Conservation (phyloP, 352 stramenopile genomes). For the Globisporangium perplexum region DNA sequence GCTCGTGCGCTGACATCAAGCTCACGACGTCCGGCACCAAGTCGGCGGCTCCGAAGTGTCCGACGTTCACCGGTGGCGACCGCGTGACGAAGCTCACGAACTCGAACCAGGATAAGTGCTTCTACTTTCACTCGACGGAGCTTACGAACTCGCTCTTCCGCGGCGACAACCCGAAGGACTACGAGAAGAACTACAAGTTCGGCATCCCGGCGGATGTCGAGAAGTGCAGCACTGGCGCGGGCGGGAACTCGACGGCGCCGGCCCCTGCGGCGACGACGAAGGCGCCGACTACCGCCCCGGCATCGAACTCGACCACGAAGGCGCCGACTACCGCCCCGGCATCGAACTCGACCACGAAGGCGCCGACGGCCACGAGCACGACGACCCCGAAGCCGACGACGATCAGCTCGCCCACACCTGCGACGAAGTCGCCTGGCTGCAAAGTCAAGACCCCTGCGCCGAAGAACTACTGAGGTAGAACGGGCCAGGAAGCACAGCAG, state of each 20-base stretch:
- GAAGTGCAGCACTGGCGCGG: slow-evolving; percentile 21
- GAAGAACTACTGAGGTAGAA: neutral
- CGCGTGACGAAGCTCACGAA: slow-evolving; percentile 39
- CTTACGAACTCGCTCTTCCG: slow-evolving; percentile 30
- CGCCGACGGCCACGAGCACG: neutral
- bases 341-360: neutral
- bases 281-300: neutral
- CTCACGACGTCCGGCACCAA: slow-evolving; percentile 26
- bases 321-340: neutral
- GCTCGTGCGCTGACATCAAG: slow-evolving; percentile 47
- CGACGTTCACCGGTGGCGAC: slow-evolving; percentile 44
- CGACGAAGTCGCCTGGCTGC: neutral
- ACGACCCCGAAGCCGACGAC: neutral
- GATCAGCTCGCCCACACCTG: neutral
- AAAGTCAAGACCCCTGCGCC: neutral
- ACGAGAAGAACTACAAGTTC: slow-evolving; percentile 39
- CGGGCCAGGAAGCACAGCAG: neutral
- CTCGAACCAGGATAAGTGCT: slow-evolving; percentile 31
- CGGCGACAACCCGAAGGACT: slow-evolving; percentile 18
- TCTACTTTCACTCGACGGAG: slow-evolving; percentile 52
- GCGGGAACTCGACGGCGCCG: neutral
- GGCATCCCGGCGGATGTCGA: slow-evolving; percentile 38
- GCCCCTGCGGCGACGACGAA: neutral
- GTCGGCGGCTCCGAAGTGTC: slow-evolving; percentile 22
- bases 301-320: neutral